Evolutionary conservation across 2,329 filamentous ascomycete species (phyloP).

Genomic region (Knoxdaviesia proteae): DNA sequence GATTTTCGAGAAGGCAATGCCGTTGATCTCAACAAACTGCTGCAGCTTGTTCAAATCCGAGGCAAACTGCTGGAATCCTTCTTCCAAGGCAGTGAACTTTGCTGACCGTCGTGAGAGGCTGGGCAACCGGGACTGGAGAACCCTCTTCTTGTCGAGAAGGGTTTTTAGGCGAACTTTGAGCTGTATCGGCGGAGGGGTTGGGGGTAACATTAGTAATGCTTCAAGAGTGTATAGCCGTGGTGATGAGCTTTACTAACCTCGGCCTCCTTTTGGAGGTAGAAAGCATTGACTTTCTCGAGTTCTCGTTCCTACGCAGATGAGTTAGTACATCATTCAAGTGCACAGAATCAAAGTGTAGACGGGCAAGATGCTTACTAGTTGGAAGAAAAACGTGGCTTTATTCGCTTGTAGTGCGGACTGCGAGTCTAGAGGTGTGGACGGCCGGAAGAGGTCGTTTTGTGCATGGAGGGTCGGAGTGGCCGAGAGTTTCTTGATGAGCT

Average conservation of each 20-base stretch:
- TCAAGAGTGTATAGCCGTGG: too few species aligned
- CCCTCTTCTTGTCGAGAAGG: conserved; percentile 82
- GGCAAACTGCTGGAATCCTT: conserved; percentile 93
- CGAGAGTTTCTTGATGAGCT: conserved; percentile 98
- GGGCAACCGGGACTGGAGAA: conserved; percentile 55
- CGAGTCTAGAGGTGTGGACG: conserved; percentile 39
- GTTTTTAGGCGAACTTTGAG: conserved; percentile 86
- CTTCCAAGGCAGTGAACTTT: conserved; percentile 84
- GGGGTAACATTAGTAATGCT: too few species aligned
- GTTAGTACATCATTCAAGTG: neutral
- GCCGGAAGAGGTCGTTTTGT: conserved; percentile 40
- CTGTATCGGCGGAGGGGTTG: conserved; percentile 19
- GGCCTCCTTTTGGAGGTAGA: conserved; percentile 94
- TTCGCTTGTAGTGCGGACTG: conserved; percentile 85
- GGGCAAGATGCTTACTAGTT: conserved; percentile 42
- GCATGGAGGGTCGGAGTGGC: conserved; percentile 69
- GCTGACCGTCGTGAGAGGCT: conserved; percentile 71
- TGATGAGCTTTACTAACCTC: conserved; percentile 40
- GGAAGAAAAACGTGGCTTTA: conserved; percentile 97
- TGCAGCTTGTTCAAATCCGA: conserved; percentile 93
- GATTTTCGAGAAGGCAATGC: conserved; percentile 94
- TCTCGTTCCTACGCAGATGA: conserved; percentile 56
- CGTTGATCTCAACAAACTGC: conserved; percentile 97
- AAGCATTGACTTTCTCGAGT: conserved; percentile 93
- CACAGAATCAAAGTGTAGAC: neutral